Conservation (phyloP, 2,329 filamentous ascomycete species). For the Nigrograna mackinnonii region DNA sequence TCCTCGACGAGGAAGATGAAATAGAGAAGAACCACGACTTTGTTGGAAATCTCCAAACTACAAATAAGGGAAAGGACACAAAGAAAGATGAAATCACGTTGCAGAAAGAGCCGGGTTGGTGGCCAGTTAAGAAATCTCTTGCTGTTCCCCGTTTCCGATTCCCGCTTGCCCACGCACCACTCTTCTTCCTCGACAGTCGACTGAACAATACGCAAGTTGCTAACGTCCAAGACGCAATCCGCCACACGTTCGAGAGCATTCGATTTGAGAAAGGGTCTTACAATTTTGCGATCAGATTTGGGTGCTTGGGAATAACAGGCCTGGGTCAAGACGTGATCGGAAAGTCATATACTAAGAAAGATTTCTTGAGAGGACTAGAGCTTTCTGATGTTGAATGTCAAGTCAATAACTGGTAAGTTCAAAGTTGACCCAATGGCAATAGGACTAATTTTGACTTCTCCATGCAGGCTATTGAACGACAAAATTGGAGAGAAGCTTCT, state of each 20-base stretch:
- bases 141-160: conserved; percentile 24
- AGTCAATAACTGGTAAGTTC: too few species aligned
- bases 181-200: too few species aligned
- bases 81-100: too few species aligned
- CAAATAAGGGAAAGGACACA: too few species aligned
- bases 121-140: conserved; percentile 20
- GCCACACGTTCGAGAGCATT: conserved; percentile 21
- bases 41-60: conserved; percentile 14
- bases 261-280: conserved; percentile 26
- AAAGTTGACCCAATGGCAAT: too few species aligned
- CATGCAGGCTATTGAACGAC: conserved; percentile 20
- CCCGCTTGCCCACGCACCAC: conserved; percentile 18
- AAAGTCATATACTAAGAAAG: conserved; percentile 11
- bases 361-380: conserved; percentile 20
- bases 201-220: too few species aligned
- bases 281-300: conserved; percentile 30
- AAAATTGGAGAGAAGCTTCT: conserved; percentile 23
- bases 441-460: too few species aligned
- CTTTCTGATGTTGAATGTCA: too few species aligned
- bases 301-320: conserved; percentile 23
- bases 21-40: conserved; percentile 10
- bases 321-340: conserved; percentile 10
- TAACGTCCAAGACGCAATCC: conserved; percentile 20
- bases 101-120: too few species aligned
- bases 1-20: conserved; percentile 31